A percentile compares a stretch with the other conserved stretches of the same genome.
These are phyloP conservation scores for Ephemerocybe angulata DNA, from an alignment of 768 basidiomycete genomes.

Conservation along the genomic window DNA sequence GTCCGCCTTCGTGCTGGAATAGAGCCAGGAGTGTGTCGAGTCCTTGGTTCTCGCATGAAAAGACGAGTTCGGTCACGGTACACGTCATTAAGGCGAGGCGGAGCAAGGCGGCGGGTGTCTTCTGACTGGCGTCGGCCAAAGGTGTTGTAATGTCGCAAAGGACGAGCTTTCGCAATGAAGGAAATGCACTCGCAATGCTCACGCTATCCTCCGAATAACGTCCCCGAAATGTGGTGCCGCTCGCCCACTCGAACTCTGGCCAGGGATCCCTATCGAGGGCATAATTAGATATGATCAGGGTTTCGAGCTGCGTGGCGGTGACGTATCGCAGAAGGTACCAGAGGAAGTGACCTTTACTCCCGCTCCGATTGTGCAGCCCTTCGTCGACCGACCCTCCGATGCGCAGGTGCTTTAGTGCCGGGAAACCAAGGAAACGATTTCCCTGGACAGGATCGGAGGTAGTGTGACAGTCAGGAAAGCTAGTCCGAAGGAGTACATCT, in stretches of 20 bases:
- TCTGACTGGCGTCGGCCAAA: too few relatives aligned
- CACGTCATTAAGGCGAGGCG: too few relatives aligned
- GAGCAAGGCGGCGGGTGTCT: too few relatives aligned
- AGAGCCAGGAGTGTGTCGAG: not conserved
- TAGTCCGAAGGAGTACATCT: not conserved
- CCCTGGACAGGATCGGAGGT: not conserved
- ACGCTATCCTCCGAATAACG: too few relatives aligned
- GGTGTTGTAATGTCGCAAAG: too few relatives aligned
- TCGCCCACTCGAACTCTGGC: not conserved
- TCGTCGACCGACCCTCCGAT: not conserved
- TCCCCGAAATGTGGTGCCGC: not conserved
- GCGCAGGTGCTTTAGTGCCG: not conserved
- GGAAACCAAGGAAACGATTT: not conserved
- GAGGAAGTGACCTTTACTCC: not conserved
- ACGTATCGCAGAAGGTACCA: not conserved
- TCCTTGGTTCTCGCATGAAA: too few relatives aligned
- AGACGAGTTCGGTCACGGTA: too few relatives aligned
- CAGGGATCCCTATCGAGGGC: not conserved
- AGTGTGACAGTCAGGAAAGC: not conserved
- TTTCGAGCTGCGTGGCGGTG: not conserved
- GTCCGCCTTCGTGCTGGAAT: too few relatives aligned
- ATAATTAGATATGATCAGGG: not conserved
- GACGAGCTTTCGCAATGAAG: too few relatives aligned
- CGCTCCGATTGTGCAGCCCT: too few relatives aligned
- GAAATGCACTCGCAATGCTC: too few relatives aligned